Evolutionary conservation across 495 filamentous ascomycete genomes (phyloP).

Genomic region (Neurospora sp.): DNA sequence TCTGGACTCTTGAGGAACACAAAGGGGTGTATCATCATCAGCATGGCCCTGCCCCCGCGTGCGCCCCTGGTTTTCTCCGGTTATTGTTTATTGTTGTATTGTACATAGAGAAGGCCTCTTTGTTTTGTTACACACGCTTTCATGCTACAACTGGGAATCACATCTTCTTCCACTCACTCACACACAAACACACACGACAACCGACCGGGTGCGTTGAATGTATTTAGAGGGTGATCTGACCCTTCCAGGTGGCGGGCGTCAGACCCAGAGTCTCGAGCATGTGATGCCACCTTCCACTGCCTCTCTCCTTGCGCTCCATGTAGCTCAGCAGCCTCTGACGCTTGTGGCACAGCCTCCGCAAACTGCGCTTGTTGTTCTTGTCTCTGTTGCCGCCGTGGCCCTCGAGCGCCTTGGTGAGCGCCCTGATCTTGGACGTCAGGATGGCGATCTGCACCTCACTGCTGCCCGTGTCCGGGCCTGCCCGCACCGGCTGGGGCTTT

Average conservation of each 20-base stretch:
- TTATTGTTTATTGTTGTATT: slow-evolving; percentile 18
- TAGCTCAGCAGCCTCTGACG: slow-evolving; percentile 82
- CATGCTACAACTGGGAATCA: slow-evolving; percentile 1
- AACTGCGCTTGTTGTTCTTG: slow-evolving; percentile 87
- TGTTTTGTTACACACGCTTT: slow-evolving; percentile 1
- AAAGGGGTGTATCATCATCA: slow-evolving; percentile 3
- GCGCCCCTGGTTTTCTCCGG: slow-evolving; percentile 3
- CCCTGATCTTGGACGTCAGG: slow-evolving; percentile 85
- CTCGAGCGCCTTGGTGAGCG: slow-evolving; percentile 55
- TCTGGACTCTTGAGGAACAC: slow-evolving; percentile 1
- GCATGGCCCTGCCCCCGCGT: background rate
- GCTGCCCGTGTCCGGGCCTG: slow-evolving; percentile 83
- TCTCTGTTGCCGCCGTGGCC: slow-evolving; percentile 50
- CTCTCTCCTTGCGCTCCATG: slow-evolving; percentile 78
- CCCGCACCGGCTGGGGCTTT: slow-evolving; percentile 50
- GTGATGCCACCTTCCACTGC: slow-evolving; percentile 78
- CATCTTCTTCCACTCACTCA: background rate
- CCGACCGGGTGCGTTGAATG: background rate
- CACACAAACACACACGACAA: slow-evolving; percentile 1
- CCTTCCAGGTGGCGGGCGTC: slow-evolving; percentile 76
- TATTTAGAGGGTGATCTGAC: slow-evolving; percentile 67
- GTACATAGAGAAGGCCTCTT: slow-evolving; percentile 26
- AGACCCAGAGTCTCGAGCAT: slow-evolving; percentile 73
- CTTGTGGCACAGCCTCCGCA: slow-evolving; percentile 76
- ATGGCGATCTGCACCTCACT: slow-evolving; percentile 97